phyloP scores from a whole-genome alignment of 129 eudicot genomes.

The Smallanthus sonchifolius region DNA sequence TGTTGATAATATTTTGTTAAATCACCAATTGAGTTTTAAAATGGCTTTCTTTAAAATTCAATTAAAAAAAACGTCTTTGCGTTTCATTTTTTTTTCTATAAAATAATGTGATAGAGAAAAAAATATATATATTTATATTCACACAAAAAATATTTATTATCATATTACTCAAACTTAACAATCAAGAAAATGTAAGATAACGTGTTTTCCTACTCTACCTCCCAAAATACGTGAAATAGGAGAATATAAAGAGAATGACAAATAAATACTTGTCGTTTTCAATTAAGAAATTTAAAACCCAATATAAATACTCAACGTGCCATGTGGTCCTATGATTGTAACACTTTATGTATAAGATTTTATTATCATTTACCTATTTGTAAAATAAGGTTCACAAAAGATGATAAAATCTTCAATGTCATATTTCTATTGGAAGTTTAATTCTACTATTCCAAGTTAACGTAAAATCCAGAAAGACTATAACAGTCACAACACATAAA shows the following conservation, averaged over 20 bases:
- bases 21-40: no score
- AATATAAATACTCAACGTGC: background rate
- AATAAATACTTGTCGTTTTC: background rate
- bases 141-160: background rate
- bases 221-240: background rate
- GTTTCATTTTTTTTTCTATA: no score
- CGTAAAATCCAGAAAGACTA: no score
- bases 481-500: no score
- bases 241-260: background rate
- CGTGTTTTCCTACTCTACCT: constrained; percentile 14
- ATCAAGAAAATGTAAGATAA: background rate
- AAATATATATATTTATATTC: background rate
- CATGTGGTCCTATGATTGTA: constrained; percentile 1
- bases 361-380: background rate
- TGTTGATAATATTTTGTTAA: no score
- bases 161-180: background rate
- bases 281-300: background rate
- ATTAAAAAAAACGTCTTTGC: no score
- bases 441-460: no score
- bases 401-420: background rate
- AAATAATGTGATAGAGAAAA: no score
- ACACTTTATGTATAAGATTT: background rate
- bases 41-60: no score
- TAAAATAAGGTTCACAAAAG: background rate
- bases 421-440: no score